Conservation (phyloP, 345 rosid genomes). For the Microcos paniculata region DNA sequence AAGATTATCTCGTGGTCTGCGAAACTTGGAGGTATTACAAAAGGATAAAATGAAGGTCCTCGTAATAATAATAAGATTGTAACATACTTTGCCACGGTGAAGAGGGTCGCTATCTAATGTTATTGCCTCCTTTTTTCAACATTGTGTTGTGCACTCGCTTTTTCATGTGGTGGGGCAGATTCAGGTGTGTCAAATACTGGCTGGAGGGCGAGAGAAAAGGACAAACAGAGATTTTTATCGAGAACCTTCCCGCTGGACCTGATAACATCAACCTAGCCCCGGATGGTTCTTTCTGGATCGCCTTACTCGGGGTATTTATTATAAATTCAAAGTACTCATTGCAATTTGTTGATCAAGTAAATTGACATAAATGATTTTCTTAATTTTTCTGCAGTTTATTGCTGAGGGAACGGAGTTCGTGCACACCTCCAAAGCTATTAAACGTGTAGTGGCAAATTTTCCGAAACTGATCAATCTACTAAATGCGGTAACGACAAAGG, state of each 20-base stretch:
- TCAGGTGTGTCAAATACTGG: slow-evolving; percentile 50
- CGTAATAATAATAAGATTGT: too few relatives aligned
- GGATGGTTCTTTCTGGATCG: slow-evolving; percentile 62
- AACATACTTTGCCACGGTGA: too few relatives aligned
- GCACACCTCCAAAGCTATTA: slow-evolving; percentile 37
- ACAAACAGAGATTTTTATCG: slow-evolving; percentile 37
- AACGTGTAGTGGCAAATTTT: slow-evolving; percentile 35
- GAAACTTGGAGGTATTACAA: slow-evolving; percentile 40
- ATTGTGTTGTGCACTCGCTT: too few relatives aligned
- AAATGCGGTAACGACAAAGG: slow-evolving; percentile 11
- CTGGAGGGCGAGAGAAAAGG: slow-evolving; percentile 37
- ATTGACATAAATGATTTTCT: neutral
- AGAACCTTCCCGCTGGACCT: slow-evolving; percentile 52
- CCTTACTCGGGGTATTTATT: slow-evolving; percentile 29
- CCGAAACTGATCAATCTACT: slow-evolving; percentile 17
- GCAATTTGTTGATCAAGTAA: neutral
- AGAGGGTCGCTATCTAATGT: too few relatives aligned
- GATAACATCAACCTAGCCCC: slow-evolving; percentile 59
- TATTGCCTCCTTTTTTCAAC: too few relatives aligned
- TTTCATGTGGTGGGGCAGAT: slow-evolving; percentile 24
- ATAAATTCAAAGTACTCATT: neutral
- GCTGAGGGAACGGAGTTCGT: slow-evolving; percentile 33
- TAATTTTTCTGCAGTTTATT: slow-evolving; percentile 21
- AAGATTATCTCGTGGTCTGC: slow-evolving; percentile 39
- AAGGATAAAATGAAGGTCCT: too few relatives aligned